Conservation (phyloP, 331 rosid species). For the Ulmus americana region DNA sequence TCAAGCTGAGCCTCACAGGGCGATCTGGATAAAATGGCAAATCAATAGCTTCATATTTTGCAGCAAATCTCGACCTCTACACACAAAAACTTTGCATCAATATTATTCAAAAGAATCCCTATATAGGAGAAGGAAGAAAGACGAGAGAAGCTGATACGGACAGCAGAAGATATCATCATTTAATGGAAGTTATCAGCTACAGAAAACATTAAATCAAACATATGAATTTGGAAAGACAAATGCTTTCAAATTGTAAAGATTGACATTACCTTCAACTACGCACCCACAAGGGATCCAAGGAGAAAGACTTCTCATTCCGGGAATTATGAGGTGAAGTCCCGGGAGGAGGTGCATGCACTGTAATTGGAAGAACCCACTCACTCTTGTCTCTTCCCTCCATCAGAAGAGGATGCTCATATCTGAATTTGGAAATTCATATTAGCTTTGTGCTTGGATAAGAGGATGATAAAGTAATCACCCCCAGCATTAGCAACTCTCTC, state of each 20-base stretch:
- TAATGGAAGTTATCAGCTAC: background rate
- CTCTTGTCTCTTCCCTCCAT: conserved; percentile 79
- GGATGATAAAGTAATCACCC: background rate
- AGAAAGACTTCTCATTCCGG: conserved; percentile 60
- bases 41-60: background rate
- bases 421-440: conserved; percentile 28
- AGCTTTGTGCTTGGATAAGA: background rate
- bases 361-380: conserved; percentile 94
- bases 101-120: background rate
- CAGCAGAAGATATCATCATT: too few species aligned
- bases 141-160: too few species aligned
- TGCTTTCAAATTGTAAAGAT: background rate
- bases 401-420: conserved; percentile 92
- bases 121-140: background rate
- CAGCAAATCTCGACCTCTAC: background rate
- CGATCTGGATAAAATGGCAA: background rate
- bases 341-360: conserved; percentile 75
- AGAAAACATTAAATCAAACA: background rate
- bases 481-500: too few species aligned
- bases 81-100: conserved; percentile 5
- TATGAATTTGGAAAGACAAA: background rate
- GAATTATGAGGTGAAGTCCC: conserved; percentile 41
- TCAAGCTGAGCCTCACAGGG: background rate
- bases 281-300: conserved; percentile 62
- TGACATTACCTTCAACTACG: conserved; percentile 50